Percentiles rank a stretch among this genome's conserved stretches.
These are phyloP conservation scores for Pythium rishiriense DNA, from an alignment of 352 stramenopile species.

Conservation along the genomic window DNA sequence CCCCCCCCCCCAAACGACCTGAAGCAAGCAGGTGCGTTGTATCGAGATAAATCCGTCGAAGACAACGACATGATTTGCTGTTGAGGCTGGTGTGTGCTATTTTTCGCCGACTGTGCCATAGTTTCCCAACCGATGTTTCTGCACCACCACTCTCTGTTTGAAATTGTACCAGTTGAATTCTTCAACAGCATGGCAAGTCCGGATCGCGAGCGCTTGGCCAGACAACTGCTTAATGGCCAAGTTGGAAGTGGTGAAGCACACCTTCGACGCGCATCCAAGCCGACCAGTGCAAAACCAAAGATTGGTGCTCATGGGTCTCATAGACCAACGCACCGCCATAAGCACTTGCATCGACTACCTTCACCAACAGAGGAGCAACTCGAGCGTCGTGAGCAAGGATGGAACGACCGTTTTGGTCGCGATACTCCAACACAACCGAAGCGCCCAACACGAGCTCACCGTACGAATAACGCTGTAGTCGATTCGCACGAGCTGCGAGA, in stretches of 20 bases:
- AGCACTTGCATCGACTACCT: slow-evolving; percentile 38
- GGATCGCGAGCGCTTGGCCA: slow-evolving; percentile 45
- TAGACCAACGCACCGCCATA: slow-evolving; percentile 32
- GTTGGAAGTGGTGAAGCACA: slow-evolving; percentile 13
- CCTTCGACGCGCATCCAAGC: slow-evolving; percentile 17
- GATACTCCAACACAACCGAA: slow-evolving; percentile 53
- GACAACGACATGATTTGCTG: no score
- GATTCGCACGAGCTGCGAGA: slow-evolving; percentile 36
- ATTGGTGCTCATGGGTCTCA: slow-evolving; percentile 2
- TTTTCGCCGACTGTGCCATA: background rate
- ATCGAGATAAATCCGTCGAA: no score
- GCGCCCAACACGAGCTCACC: slow-evolving; percentile 36
- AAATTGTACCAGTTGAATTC: no score
- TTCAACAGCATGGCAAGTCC: slow-evolving; percentile 37
- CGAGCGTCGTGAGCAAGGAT: slow-evolving; percentile 63
- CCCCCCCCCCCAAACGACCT: no score
- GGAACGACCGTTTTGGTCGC: slow-evolving; percentile 73
- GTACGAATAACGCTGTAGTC: background rate
- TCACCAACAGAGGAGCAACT: slow-evolving; percentile 50
- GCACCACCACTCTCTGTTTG: background rate
- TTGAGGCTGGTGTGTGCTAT: background rate
- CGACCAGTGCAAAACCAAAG: slow-evolving; percentile 8
- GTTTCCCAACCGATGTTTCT: background rate
- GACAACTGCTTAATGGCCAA: slow-evolving; percentile 40
- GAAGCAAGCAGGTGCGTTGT: no score